Conservation (phyloP, 345 rosid species). For the Microcos paniculata region DNA sequence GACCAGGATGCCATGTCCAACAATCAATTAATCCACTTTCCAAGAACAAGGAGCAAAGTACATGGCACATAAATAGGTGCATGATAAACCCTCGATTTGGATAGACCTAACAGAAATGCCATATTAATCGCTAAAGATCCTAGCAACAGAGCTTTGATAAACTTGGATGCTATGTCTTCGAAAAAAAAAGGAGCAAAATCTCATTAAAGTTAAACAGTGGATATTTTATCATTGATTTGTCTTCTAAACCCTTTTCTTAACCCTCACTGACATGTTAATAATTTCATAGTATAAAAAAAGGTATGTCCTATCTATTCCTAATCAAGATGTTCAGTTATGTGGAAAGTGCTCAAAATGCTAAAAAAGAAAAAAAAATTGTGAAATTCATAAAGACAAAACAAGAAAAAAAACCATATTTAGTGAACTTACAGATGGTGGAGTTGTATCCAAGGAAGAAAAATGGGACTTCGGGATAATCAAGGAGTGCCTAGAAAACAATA, state of each 20-base stretch:
- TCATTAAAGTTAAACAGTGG: neutral
- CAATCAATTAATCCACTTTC: too few relatives aligned
- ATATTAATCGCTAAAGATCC: too few relatives aligned
- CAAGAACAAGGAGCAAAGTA: too few relatives aligned
- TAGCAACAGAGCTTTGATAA: too few relatives aligned
- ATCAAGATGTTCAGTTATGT: neutral
- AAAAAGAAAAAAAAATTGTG: neutral
- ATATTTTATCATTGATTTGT: neutral
- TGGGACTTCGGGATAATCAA: slow-evolving; percentile 89
- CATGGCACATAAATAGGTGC: too few relatives aligned
- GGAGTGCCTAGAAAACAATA: slow-evolving; percentile 68
- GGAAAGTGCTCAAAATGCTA: neutral
- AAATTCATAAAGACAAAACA: neutral
- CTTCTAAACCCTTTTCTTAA: neutral
- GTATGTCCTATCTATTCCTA: neutral
- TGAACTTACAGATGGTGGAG: slow-evolving; percentile 90
- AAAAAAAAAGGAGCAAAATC: neutral
- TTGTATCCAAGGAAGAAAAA: slow-evolving; percentile 69
- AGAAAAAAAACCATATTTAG: neutral
- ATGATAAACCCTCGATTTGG: too few relatives aligned
- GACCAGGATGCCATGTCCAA: neutral
- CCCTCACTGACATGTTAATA: neutral
- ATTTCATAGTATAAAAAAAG: neutral
- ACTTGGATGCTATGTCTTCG: neutral
- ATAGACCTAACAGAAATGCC: too few relatives aligned